Conservation (phyloP, 768 basidiomycete species). For the Podaxis rugospora region DNA sequence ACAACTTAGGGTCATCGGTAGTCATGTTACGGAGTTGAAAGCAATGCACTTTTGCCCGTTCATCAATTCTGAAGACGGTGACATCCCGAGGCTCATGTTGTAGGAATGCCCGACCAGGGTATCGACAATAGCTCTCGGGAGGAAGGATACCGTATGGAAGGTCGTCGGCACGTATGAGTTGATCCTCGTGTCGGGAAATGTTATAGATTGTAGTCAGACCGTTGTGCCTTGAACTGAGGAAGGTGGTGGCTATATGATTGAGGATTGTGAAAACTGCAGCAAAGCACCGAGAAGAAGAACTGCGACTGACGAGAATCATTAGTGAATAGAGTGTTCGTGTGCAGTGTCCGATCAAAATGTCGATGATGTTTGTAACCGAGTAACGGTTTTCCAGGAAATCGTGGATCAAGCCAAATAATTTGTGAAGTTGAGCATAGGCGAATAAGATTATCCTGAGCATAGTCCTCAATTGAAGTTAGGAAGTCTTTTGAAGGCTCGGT, state of each 20-base stretch:
- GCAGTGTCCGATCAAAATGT: conserved; percentile 54
- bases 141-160: conserved; percentile 42
- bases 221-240: conserved; percentile 59
- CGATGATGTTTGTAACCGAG: conserved; percentile 60
- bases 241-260: conserved; percentile 40
- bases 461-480: conserved; percentile 52
- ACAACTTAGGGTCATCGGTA: conserved; percentile 8
- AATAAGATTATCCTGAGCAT: conserved; percentile 37
- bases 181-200: conserved; percentile 37
- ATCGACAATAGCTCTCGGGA: not conserved
- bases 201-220: conserved; percentile 62
- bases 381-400: conserved; percentile 53
- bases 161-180: conserved; percentile 39
- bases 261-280: not conserved
- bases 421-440: conserved; percentile 57
- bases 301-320: conserved; percentile 27
- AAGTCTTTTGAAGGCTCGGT: conserved; percentile 26
- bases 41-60: conserved; percentile 41
- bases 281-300: not conserved
- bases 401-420: conserved; percentile 67
- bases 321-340: conserved; percentile 30
- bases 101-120: conserved; percentile 27
- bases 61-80: conserved; percentile 41
- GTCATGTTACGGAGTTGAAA: conserved; percentile 29
- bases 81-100: not conserved